phyloP scores from a whole-genome alignment of 2,329 filamentous ascomycete genomes.

The Cladophialophora chaetospira region DNA sequence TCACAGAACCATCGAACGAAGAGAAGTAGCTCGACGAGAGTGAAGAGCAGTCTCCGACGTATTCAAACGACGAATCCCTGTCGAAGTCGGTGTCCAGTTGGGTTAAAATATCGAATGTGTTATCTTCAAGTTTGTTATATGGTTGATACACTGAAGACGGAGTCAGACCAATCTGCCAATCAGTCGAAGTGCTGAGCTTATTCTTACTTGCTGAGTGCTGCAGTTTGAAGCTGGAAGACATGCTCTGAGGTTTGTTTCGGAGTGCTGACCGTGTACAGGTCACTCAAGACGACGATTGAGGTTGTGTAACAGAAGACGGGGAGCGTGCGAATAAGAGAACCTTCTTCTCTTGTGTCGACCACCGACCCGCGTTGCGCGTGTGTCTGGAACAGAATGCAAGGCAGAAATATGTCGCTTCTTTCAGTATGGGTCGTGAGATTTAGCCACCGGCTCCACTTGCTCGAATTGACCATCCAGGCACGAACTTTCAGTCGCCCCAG shows the following conservation, averaged over 20 bases:
- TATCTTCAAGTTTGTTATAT: conserved; percentile 16
- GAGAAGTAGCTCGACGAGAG: conserved; percentile 30
- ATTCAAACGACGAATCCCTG: conserved; percentile 18
- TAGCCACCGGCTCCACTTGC: conserved; percentile 17
- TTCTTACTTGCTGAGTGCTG: not conserved
- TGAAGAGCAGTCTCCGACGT: conserved; percentile 23
- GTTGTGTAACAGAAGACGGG: not conserved
- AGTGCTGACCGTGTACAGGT: not conserved
- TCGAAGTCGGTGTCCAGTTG: conserved; percentile 22
- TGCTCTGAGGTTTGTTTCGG: not conserved
- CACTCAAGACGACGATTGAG: not conserved
- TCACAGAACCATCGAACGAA: conserved; percentile 19
- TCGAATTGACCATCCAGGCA: not conserved
- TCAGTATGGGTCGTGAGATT: conserved; percentile 22
- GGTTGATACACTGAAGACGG: conserved; percentile 5
- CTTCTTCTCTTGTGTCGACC: conserved; percentile 14
- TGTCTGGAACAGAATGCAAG: conserved; percentile 31
- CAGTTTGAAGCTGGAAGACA: not conserved
- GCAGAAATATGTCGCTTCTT: conserved; percentile 25
- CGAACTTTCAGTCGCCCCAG: conserved; percentile 21
- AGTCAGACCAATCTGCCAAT: not conserved
- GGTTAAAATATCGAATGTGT: conserved; percentile 21
- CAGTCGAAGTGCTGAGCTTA: not conserved
- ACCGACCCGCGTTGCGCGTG: conserved; percentile 15
- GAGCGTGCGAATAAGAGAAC: conserved; percentile 8